phyloP scores from a whole-genome alignment of 2,329 filamentous ascomycete genomes.

The Fusarium pilosicola region DNA sequence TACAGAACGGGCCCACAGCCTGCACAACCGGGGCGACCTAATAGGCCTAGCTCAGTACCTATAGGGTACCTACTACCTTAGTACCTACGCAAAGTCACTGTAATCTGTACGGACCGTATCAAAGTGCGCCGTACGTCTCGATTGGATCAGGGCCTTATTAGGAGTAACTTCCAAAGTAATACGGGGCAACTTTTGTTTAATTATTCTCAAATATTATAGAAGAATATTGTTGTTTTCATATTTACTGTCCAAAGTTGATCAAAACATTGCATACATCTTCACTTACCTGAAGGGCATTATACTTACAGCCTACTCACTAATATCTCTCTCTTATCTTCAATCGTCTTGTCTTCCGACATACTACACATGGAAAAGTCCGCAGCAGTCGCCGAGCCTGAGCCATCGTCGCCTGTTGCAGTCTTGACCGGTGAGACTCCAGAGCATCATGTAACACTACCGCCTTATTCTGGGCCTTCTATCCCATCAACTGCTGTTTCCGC shows the following conservation, averaged over 20 bases:
- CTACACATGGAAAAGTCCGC: slow-evolving; percentile 4
- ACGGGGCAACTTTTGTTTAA: neutral
- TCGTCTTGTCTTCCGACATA: neutral
- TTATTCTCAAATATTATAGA: neutral
- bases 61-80: too few relatives aligned
- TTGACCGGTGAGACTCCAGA: neutral
- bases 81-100: too few relatives aligned
- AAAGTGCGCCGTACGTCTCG: too few relatives aligned
- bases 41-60: too few relatives aligned
- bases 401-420: neutral
- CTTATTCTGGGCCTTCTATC: slow-evolving; percentile 39
- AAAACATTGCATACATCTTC: neutral
- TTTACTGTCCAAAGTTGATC: neutral
- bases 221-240: neutral
- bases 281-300: neutral
- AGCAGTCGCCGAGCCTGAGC: neutral
- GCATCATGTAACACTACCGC: slow-evolving; percentile 27
- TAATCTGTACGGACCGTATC: too few relatives aligned
- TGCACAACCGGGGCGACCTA: too few relatives aligned
- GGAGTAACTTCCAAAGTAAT: neutral
- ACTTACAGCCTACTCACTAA: neutral
- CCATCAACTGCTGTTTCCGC: neutral
- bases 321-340: neutral
- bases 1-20: too few relatives aligned
- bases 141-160: too few relatives aligned